These are phyloP conservation scores for Harringtonia lauricola DNA, from an alignment of 2,329 filamentous ascomycete species.

Conservation along the genomic window DNA sequence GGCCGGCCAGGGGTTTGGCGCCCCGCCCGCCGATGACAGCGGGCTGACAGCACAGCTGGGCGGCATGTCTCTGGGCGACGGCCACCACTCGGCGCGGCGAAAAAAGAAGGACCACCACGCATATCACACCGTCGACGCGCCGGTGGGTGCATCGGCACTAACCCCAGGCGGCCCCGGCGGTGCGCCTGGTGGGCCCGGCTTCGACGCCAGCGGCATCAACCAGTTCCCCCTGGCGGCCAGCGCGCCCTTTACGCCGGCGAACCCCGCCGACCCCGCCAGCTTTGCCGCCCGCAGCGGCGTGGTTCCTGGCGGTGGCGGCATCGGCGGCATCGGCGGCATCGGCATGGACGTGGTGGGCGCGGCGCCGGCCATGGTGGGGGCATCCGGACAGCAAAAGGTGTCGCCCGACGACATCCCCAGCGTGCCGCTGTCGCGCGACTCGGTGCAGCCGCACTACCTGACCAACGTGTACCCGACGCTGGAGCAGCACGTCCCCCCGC, in stretches of 20 bases:
- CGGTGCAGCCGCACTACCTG: slow-evolving; percentile 72
- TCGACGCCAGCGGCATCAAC: slow-evolving; percentile 18
- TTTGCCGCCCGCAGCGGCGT: slow-evolving; percentile 31
- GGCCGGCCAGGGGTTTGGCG: slow-evolving; percentile 13
- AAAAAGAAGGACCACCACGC: slow-evolving; percentile 96
- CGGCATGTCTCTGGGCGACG: slow-evolving; percentile 55
- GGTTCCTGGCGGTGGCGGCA: background rate
- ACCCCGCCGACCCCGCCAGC: slow-evolving; percentile 29
- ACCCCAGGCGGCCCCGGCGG: slow-evolving; percentile 28
- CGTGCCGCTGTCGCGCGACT: slow-evolving; percentile 74
- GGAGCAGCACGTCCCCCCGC: slow-evolving; percentile 84
- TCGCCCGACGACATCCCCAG: slow-evolving; percentile 91
- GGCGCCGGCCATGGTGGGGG: slow-evolving; percentile 37
- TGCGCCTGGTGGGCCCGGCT: slow-evolving; percentile 19
- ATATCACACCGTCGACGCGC: slow-evolving; percentile 73
- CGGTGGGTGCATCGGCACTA: slow-evolving; percentile 37
- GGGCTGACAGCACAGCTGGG: slow-evolving; percentile 65
- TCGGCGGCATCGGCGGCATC: slow-evolving; percentile 1
- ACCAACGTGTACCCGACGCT: slow-evolving; percentile 89
- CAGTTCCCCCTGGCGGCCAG: slow-evolving; percentile 53
- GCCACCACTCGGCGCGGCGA: slow-evolving; percentile 42
- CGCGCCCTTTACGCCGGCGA: slow-evolving; percentile 36
- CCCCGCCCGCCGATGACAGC: slow-evolving; percentile 26
- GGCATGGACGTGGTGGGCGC: slow-evolving; percentile 20
- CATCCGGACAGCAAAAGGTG: slow-evolving; percentile 62